Evolutionary conservation across 1,284 basidiomycete genomes (phyloP).

Genomic region (Trichosporon asahii): DNA sequence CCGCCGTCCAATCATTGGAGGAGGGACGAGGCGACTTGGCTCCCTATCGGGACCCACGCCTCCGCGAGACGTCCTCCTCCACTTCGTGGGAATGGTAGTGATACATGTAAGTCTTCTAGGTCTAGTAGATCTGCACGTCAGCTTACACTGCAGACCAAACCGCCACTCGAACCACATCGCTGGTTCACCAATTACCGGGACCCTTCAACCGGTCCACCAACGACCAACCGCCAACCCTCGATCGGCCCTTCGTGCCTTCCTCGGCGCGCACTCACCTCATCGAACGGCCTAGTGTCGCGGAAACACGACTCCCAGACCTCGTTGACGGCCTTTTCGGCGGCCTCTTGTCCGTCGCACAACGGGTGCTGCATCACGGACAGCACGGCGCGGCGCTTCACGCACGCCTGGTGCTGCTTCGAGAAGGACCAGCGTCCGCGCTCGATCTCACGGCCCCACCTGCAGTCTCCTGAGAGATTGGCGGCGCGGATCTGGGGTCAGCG

Average conservation of each 20-base stretch:
- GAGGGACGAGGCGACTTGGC: neutral
- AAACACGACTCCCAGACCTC: constrained; percentile 97
- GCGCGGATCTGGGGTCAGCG: constrained; percentile 73
- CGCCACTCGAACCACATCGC: no score
- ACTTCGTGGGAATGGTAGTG: neutral
- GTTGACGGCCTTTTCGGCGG: constrained; percentile 84
- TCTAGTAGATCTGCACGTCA: neutral
- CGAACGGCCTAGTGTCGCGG: constrained; percentile 91
- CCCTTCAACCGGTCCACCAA: no score
- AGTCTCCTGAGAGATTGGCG: constrained; percentile 89
- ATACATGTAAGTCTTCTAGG: neutral
- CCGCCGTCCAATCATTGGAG: neutral
- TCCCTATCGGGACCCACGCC: neutral
- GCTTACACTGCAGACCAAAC: no score
- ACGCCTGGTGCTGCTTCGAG: constrained; percentile 90
- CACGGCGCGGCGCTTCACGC: constrained; percentile 82
- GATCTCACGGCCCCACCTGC: constrained; percentile 75
- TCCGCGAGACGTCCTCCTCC: neutral
- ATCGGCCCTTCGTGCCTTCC: no score
- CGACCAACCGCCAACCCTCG: no score
- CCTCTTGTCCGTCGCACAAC: constrained; percentile 67
- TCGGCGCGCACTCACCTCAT: constrained; percentile 82
- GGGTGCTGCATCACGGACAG: constrained; percentile 77
- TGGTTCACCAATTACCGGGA: no score
- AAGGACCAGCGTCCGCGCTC: constrained; percentile 70